These are phyloP conservation scores for Macrophomina tecta DNA, from an alignment of 2,329 filamentous ascomycete genomes.

Conservation along the genomic window DNA sequence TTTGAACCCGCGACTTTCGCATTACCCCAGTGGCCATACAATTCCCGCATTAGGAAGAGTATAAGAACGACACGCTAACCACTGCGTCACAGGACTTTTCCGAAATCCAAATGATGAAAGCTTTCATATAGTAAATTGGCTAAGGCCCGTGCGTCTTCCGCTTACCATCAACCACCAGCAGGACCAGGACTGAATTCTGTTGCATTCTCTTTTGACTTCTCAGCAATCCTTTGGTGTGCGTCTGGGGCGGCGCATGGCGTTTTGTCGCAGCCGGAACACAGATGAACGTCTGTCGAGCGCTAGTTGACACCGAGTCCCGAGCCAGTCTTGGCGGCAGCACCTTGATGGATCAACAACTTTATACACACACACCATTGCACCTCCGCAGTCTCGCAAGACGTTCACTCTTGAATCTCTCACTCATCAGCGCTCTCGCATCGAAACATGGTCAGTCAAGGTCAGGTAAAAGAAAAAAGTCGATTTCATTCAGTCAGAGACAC, in stretches of 20 bases:
- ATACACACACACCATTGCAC: background rate
- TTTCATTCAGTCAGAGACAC: no score
- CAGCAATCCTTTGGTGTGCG: background rate
- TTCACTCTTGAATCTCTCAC: no score
- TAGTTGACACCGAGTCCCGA: background rate
- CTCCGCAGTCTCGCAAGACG: no score
- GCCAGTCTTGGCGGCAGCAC: conserved; percentile 1
- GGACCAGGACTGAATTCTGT: conserved; percentile 36
- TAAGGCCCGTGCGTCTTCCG: no score
- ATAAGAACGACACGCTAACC: conserved; percentile 50
- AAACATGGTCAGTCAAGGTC: no score
- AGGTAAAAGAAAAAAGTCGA: no score
- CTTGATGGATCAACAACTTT: background rate
- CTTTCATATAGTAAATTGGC: no score
- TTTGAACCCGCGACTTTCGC: conserved; percentile 49
- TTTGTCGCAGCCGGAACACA: background rate
- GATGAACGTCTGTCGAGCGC: background rate
- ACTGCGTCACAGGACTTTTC: conserved; percentile 42
- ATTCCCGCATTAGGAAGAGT: conserved; percentile 35
- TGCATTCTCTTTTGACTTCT: background rate
- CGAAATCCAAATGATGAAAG: no score
- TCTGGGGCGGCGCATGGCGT: background rate
- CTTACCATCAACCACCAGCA: conserved; percentile 37
- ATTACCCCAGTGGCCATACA: conserved; percentile 42
- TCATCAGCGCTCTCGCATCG: no score